Conservation (phyloP, 495 filamentous ascomycete species). For the Poronia punctata region DNA sequence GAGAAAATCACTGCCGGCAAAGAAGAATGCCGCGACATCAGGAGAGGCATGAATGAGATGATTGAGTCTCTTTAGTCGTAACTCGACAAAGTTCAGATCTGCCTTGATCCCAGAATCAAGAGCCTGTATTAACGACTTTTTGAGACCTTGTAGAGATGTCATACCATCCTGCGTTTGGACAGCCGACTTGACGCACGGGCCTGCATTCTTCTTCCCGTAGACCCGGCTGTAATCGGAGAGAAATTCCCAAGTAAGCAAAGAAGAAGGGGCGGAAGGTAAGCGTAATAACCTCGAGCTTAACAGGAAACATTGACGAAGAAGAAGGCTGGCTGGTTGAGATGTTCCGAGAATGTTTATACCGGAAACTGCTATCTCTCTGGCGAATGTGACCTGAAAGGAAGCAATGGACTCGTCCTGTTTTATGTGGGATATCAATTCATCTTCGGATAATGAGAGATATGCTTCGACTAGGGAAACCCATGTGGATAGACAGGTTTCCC, state of each 20-base stretch:
- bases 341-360: constrained; percentile 35
- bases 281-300: constrained; percentile 46
- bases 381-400: constrained; percentile 57
- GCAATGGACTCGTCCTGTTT: constrained; percentile 48
- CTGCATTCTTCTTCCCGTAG: constrained; percentile 46
- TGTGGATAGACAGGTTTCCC: constrained; percentile 70
- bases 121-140: constrained; percentile 37
- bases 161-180: constrained; percentile 31
- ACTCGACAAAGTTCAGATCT: constrained; percentile 40
- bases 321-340: constrained; percentile 37
- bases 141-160: constrained; percentile 29
- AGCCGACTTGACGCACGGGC: constrained; percentile 17
- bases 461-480: constrained; percentile 62
- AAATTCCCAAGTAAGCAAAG: constrained; percentile 49
- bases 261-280: constrained; percentile 32
- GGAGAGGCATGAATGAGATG: constrained; percentile 49
- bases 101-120: constrained; percentile 47
- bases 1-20: constrained; percentile 78
- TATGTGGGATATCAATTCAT: constrained; percentile 44
- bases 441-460: constrained; percentile 51
- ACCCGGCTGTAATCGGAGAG: constrained; percentile 49
- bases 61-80: constrained; percentile 38
- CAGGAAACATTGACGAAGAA: constrained; percentile 58
- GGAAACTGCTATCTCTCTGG: constrained; percentile 39
- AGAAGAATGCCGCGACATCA: constrained; percentile 52